These are phyloP conservation scores for Colletotrichum orbiculare DNA, from an alignment of 2,329 filamentous ascomycete genomes.

Conservation along the genomic window DNA sequence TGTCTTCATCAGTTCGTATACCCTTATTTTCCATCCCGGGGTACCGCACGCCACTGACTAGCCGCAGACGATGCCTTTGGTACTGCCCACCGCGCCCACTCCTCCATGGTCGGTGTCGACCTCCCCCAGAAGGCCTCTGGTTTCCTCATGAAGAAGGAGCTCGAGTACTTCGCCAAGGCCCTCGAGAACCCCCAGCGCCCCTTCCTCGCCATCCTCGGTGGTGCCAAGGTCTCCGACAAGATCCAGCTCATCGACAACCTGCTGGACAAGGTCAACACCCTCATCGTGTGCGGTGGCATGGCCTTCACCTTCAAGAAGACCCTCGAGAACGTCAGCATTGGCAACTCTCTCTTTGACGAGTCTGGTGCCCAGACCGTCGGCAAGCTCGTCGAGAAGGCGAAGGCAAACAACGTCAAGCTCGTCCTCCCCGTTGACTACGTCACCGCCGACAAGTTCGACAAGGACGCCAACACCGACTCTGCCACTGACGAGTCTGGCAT, in stretches of 20 bases:
- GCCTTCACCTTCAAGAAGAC: slow-evolving; percentile 99
- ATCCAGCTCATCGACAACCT: slow-evolving; percentile 99
- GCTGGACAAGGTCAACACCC: slow-evolving; percentile 95
- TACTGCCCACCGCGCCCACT: slow-evolving; percentile 97
- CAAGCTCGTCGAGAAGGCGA: slow-evolving; percentile 91
- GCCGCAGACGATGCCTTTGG: slow-evolving; percentile 92
- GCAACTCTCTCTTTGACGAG: slow-evolving; percentile 92
- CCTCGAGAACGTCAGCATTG: slow-evolving; percentile 89
- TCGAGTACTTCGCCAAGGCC: slow-evolving; percentile 98
- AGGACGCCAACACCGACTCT: slow-evolving; percentile 81
- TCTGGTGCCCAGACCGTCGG: slow-evolving; percentile 91
- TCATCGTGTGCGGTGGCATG: slow-evolving; percentile 98
- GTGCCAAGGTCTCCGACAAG: slow-evolving; percentile 99
- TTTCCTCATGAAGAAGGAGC: slow-evolving; percentile 99
- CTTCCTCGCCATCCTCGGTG: slow-evolving; percentile 98
- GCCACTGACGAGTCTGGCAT: slow-evolving; percentile 91
- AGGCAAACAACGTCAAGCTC: slow-evolving; percentile 95
- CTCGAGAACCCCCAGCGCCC: slow-evolving; percentile 93
- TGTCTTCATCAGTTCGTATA: slow-evolving; percentile 87
- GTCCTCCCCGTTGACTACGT: slow-evolving; percentile 95
- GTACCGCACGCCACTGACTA: slow-evolving; percentile 37
- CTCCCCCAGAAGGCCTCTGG: slow-evolving; percentile 97
- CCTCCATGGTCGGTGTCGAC: slow-evolving; percentile 97
- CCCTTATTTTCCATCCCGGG: background rate
- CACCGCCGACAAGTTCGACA: slow-evolving; percentile 93